These are phyloP conservation scores for Backusella tuberculispora DNA, from an alignment of 192 early-diverging fungal genomes.

Conservation along the genomic window DNA sequence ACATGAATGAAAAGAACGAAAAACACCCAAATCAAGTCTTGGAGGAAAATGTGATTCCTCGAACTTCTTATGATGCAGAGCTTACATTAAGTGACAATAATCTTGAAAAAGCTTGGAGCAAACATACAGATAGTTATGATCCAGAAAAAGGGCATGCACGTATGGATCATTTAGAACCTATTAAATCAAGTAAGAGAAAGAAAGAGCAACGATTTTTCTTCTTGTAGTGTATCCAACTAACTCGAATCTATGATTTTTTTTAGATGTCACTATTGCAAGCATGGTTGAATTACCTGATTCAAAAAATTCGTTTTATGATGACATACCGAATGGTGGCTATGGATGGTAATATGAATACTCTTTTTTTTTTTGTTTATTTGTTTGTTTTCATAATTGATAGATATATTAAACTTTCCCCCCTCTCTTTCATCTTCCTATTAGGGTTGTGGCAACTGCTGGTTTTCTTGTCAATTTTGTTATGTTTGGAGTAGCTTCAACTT, in stretches of 20 bases:
- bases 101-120: not conserved
- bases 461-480: slow-evolving; percentile 18
- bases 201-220: not conserved
- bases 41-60: not conserved
- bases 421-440: not conserved
- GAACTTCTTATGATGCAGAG: not conserved
- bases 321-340: slow-evolving; percentile 22
- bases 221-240: not conserved
- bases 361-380: not conserved
- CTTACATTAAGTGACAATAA: not conserved
- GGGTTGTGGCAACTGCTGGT: slow-evolving; percentile 7
- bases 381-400: not conserved
- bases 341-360: slow-evolving; percentile 12
- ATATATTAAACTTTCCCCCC: not conserved
- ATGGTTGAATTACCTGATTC: slow-evolving; percentile 9
- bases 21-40: not conserved
- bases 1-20: not conserved
- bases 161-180: not conserved
- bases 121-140: slow-evolving; percentile 7
- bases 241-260: not conserved
- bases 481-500: slow-evolving; percentile 20
- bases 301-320: slow-evolving; percentile 13
- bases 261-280: slow-evolving; percentile 17
- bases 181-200: slow-evolving; percentile 3
- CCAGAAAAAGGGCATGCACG: not conserved